Evolutionary conservation across 129 eudicot species (phyloP), one percentile per base, ranked within the genome.

Genomic region (Tagetes patula): DNA sequence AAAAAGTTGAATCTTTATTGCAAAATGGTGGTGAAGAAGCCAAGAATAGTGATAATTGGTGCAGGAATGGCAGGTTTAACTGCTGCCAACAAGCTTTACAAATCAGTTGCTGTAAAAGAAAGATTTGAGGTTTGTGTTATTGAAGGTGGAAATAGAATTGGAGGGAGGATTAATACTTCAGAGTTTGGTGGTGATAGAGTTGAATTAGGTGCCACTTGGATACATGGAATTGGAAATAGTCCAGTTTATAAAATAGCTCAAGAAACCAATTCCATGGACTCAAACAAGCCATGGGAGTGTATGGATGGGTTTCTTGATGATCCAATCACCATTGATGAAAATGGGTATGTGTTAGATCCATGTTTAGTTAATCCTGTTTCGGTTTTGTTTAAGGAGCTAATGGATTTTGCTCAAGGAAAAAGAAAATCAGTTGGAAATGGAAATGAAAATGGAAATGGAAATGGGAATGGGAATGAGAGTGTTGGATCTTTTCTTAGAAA

Each of bases 181-280:
- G 94, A 87, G 82, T 92, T 92, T 65, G 83, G 88, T 79, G 98
- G 96, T 59, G 91, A 89, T 74, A 79, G 89, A 78, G 81, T 92
- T 73, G 98, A 92, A 79, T 80, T 85, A 82, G 96, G 97, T 5
- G 98, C 98, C 37, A 92, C 98, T 6, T 92, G 98, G 98, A 92
- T 92, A 88, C 96, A 92, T 84, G 98, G 98, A 11, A 87, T 85
- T 78, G 85, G 74, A 9, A 89, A 86, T 30, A 92, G 98, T 78
- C 98, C 98, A 31, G 74, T 92, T 82, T 66, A 89, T 75, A 81
- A 82, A 45, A 85, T 92, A 50, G 95, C 96, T 75, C 86, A 82
- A 60, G 87, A 92, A 49, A 77, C 61, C 63, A 72, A 79, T 49
- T 82, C 91, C 34, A 69, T 92, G 38, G 77, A 72, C 53, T 85